A percentile compares a stretch with the other conserved stretches of the same genome.
These are phyloP conservation scores for Boletus sp. DNA, from an alignment of 768 basidiomycete genomes.

Conservation along the genomic window DNA sequence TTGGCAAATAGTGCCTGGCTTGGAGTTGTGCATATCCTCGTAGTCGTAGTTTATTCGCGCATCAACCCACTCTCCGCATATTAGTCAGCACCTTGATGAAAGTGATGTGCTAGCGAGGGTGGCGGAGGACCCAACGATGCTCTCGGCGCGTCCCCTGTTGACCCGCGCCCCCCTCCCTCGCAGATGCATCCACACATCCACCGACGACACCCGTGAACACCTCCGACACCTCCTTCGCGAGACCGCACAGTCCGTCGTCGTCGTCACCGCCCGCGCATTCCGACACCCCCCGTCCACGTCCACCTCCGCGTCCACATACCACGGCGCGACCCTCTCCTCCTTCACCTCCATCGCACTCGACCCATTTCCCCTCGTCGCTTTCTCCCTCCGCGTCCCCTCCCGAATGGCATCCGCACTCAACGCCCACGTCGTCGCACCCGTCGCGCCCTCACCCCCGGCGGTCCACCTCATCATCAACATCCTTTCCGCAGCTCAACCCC, in stretches of 20 bases:
- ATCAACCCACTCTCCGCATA: neutral
- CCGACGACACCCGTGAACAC: conserved; percentile 13
- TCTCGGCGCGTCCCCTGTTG: neutral
- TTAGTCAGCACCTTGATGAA: neutral
- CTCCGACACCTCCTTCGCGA: conserved; percentile 66
- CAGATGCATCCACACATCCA: conserved; percentile 3
- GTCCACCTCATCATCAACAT: conserved; percentile 75
- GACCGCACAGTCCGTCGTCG: conserved; percentile 81
- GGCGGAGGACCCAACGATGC: neutral
- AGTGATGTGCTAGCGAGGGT: neutral
- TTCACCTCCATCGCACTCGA: conserved; percentile 90
- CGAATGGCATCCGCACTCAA: conserved; percentile 70
- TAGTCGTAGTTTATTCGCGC: neutral
- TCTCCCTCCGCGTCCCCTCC: conserved; percentile 86
- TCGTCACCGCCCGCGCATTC: conserved; percentile 57
- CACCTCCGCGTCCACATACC: conserved; percentile 40
- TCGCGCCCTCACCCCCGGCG: conserved; percentile 7
- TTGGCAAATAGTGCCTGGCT: neutral
- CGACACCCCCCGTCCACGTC: neutral
- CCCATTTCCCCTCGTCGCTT: conserved; percentile 83
- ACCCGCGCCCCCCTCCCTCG: neutral
- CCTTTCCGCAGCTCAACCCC: conserved; percentile 63
- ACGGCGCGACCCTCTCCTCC: conserved; percentile 92
- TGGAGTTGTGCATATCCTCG: neutral
- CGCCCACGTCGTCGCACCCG: conserved; percentile 12